Evolutionary conservation across 768 basidiomycete species (phyloP), one percentile per base, ranked within the genome.

Genomic region (Tylopilus rubrobrunneus): DNA sequence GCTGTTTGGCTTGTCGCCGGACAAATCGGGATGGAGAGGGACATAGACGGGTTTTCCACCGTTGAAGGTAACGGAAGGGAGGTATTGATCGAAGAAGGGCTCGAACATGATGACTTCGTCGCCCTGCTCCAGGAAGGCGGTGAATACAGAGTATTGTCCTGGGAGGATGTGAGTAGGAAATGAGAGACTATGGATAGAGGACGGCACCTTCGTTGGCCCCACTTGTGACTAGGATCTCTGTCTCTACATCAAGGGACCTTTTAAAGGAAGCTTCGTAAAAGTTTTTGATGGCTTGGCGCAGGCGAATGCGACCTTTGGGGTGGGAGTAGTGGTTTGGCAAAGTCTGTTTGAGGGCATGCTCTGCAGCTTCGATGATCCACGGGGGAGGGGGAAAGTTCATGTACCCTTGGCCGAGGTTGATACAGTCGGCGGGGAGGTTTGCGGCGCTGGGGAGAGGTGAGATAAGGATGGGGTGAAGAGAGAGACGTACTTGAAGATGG

Each of bases 41-140:
- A 99, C 93, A 66, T 91, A 98, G 45, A 98, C 86, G 12, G 95
- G 93, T 56, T 82, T 85, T 43, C 93, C 96, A 29, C 90, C 91
- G 62, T 96, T 94, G 82, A 98, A 97, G 28, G 87, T 89, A 49
- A 96, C 87, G 7, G 90, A 92, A 23, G 94, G 88, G 48, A 94
- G 79, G 69, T 94, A 96, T 69, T 98, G 95, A 66, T 98, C 95
- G 66, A 97, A 98, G 78, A 92, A 97, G 2, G 95, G 96, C 72
- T 98, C 97, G 65, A 98, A 95, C 82, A 98, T 86, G 71, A 99
- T 96, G 58, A 98, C 96, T 70, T 99, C 97, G 64, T 98, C 97
- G 4, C 89, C 96, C 36, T 82, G 78, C 56, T 98, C 87, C 37
- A 97, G 72, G 74, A 96, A 98, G 0, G 97, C 97, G 11, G 85